phyloP scores from a whole-genome alignment of 192 early-diverging fungal genomes.

The Coemansia sp. region DNA sequence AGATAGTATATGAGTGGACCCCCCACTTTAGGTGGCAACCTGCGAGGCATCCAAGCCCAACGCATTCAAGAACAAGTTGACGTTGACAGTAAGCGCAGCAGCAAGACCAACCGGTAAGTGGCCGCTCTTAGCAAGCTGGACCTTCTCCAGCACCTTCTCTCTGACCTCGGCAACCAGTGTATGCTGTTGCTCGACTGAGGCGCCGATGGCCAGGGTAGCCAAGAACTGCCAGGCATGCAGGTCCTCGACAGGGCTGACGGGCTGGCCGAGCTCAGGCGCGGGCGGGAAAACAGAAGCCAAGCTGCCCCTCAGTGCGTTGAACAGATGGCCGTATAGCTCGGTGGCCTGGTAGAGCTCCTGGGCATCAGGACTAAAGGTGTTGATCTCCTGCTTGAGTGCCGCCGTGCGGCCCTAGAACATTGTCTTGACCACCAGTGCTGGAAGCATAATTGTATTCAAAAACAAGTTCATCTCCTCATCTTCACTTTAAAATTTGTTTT shows the following conservation, averaged over 20 bases:
- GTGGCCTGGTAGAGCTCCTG: slow-evolving; percentile 51
- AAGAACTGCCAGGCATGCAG: slow-evolving; percentile 98
- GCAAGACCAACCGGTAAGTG: slow-evolving; percentile 60
- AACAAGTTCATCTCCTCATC: too few relatives aligned
- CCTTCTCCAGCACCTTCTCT: slow-evolving; percentile 78
- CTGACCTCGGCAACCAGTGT: slow-evolving; percentile 88
- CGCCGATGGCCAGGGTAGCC: slow-evolving; percentile 92
- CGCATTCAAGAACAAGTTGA: slow-evolving; percentile 95
- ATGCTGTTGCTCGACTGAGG: slow-evolving; percentile 92
- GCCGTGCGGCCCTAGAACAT: slow-evolving; percentile 88
- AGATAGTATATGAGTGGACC: neutral
- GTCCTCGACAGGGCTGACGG: slow-evolving; percentile 60
- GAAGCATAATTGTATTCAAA: too few relatives aligned
- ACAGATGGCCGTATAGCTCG: slow-evolving; percentile 84
- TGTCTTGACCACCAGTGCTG: slow-evolving; percentile 32
- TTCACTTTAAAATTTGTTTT: too few relatives aligned
- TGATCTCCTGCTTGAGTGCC: slow-evolving; percentile 70
- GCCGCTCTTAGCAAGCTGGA: slow-evolving; percentile 63
- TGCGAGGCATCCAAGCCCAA: slow-evolving; percentile 79
- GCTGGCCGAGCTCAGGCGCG: slow-evolving; percentile 44
- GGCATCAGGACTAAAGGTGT: slow-evolving; percentile 22
- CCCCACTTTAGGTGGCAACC: slow-evolving; percentile 14
- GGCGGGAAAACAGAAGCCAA: slow-evolving; percentile 78
- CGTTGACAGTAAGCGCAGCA: slow-evolving; percentile 72
- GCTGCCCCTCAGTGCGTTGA: slow-evolving; percentile 70